Evolutionary conservation across 75 land plant genomes (phyloP), one percentile per base, ranked within the genome.

Genomic region (Selaginella tamariscina): DNA sequence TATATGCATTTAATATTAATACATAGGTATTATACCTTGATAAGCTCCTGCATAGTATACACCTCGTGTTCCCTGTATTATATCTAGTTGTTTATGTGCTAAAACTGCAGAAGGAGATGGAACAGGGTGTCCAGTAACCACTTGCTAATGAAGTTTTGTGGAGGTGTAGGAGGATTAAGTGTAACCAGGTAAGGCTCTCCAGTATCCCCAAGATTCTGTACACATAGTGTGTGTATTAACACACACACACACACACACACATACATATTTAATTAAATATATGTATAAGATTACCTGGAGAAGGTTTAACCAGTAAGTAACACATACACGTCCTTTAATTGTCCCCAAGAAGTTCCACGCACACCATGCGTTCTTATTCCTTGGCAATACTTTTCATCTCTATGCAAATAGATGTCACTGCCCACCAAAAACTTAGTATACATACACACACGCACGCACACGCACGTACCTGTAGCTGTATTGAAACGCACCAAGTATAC

Each of bases 11-110:
- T n/a, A n/a, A n/a, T 39, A 15, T 39, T 39, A 15, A 39, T 39
- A 39, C 49, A 5, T 5, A 39, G 15, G 49, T 39, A 5, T 30
- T 18, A 56, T 24, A 86, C 97, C 98, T 80, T 87, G 96, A 72
- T 94, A 90, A 66, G 98, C 91, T 54, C 98, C 98, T 80, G 86
- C 89, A 71, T 80, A 94, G 96, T 96, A 94, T 21, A 94, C 82
- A 67, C 85, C 78, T 67, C 98, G 82, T 70, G 80, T 78, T 18
- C 98, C 98, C 70, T 94, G 98, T 23, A 94, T 85, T 13, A 11
- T 54, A 30, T 74, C 68, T 28, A 94, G 71, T 68, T 87, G 81
- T 65, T 79, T 74, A 26, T 84, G 70, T 33, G 98, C 98, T 72
- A 76, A 79, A 56, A 81, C 72, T 32, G 98, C 91, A 65, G 85